These are phyloP conservation scores for Vitis hybrid DNA, from an alignment of 177 flowering plant species.

Conservation along the genomic window DNA sequence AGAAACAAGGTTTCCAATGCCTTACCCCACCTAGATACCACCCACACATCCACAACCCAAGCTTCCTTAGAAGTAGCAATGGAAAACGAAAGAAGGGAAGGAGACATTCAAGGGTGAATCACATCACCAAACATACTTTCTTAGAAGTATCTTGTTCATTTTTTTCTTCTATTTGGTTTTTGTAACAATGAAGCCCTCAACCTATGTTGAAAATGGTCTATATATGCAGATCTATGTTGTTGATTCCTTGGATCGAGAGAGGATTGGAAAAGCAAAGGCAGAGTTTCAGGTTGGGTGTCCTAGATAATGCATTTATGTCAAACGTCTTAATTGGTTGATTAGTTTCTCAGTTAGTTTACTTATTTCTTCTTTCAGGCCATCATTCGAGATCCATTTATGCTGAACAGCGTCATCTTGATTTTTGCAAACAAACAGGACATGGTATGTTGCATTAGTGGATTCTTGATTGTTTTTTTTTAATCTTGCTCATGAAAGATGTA, in stretches of 20 bases:
- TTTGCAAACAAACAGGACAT: conserved; percentile 98
- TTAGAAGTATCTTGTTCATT: background rate
- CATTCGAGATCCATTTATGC: conserved; percentile 95
- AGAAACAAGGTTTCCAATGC: no score
- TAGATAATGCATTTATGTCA: background rate
- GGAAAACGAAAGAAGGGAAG: no score
- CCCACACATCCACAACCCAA: no score
- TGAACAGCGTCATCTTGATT: conserved; percentile 88
- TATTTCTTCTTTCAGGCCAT: conserved; percentile 62
- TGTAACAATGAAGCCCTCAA: background rate
- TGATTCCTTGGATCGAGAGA: conserved; percentile 95
- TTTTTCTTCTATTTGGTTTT: background rate
- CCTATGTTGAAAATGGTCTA: conserved; percentile 7
- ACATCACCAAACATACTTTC: background rate
- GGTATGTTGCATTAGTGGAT: conserved; percentile 47
- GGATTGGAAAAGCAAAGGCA: conserved; percentile 85
- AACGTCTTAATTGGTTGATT: background rate
- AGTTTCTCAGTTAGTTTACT: conserved; percentile 8
- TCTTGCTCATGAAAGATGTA: background rate
- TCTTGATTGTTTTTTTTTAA: background rate
- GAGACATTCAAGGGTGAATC: no score
- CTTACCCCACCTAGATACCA: no score
- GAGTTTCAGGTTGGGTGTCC: conserved; percentile 78
- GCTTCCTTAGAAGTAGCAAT: no score
- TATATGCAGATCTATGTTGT: conserved; percentile 89